These are phyloP conservation scores for Fusarium compactum DNA, from an alignment of 2,329 filamentous ascomycete genomes.

Conservation along the genomic window DNA sequence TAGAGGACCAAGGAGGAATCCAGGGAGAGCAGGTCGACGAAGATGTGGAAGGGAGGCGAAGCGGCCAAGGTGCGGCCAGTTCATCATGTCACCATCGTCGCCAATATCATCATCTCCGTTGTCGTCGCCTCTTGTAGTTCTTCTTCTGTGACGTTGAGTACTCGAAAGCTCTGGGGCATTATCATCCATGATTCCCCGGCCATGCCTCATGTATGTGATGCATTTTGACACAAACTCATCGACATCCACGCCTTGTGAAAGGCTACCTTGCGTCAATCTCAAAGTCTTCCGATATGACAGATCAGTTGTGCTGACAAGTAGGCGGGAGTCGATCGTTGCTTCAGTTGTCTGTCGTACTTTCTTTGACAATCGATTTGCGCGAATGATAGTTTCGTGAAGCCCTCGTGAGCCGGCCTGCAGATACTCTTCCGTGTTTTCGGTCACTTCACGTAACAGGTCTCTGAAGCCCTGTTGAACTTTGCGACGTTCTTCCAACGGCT, in stretches of 20 bases:
- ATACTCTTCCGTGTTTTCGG: slow-evolving; percentile 80
- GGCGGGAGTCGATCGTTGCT: slow-evolving; percentile 88
- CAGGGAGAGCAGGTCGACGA: slow-evolving; percentile 79
- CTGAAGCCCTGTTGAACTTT: slow-evolving; percentile 77
- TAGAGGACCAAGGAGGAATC: slow-evolving; percentile 88
- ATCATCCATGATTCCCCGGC: slow-evolving; percentile 66
- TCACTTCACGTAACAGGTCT: slow-evolving; percentile 68
- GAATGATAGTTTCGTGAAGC: slow-evolving; percentile 73
- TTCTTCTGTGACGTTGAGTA: slow-evolving; percentile 61
- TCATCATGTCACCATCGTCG: slow-evolving; percentile 80
- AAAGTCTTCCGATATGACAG: slow-evolving; percentile 82
- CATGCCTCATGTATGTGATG: slow-evolving; percentile 85
- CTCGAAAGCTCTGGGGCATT: slow-evolving; percentile 63
- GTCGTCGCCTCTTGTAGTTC: slow-evolving; percentile 58
- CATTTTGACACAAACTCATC: slow-evolving; percentile 94
- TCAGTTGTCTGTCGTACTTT: slow-evolving; percentile 89
- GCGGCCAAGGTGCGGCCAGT: slow-evolving; percentile 87
- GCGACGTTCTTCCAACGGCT: slow-evolving; percentile 79
- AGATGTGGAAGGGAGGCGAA: slow-evolving; percentile 80
- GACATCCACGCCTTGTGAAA: slow-evolving; percentile 81
- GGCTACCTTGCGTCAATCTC: slow-evolving; percentile 78
- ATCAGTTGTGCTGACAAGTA: slow-evolving; percentile 84
- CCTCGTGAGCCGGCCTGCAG: slow-evolving; percentile 73
- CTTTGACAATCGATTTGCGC: slow-evolving; percentile 73
- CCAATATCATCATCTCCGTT: slow-evolving; percentile 70